Evolutionary conservation across 1,139 yeast species (phyloP), one percentile per base, ranked within the genome.

Genomic region (Yarrowia galli): DNA sequence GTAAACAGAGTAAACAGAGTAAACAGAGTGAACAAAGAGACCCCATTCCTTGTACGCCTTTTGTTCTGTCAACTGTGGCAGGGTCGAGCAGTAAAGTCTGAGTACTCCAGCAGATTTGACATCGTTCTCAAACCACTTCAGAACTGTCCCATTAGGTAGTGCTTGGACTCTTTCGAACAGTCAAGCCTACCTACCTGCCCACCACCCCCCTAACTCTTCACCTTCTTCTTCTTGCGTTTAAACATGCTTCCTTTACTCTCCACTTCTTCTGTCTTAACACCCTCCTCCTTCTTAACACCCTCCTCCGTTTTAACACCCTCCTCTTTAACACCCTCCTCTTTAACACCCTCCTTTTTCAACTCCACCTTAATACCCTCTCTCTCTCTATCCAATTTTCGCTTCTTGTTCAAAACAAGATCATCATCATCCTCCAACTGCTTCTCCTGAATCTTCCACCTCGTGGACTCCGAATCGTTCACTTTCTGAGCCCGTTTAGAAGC

Each of bases 381-480:
- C 9, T 40, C 45, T 3, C 4, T 32, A 3, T 32, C 64, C 32
- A 58, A 6, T 15, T 43, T 58, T 3, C 51, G 15, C 22, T 43
- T 58, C 22, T 32, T 40, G 18, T 56, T 58, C 20, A 58, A 22
- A 9, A 58, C 64, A 42, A 58, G 12, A 15, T 58, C 68, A 2
- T 45, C 67, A 7, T 45, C 68, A 2, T 42, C 61, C 13, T 42
- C 71, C 6, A 53, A 15, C 48, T 40, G 38, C 65, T 69, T 69
- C 28, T 69, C 70, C 23, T 65, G 67, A 7, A 69, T 28, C 49
- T 60, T 60, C 68, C 69, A 69, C n/a, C 42, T 28, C 35, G 42
- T 35, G 2, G 56, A 20, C 56, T 61, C 66, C 2, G 25, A 5
- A 18, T 61, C 66, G 7, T 61, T 61, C 36, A 61, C 56, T 16